Evolutionary conservation across 768 basidiomycete species (phyloP), one percentile per base, ranked within the genome.

Genomic region (Tulasnella sp.): DNA sequence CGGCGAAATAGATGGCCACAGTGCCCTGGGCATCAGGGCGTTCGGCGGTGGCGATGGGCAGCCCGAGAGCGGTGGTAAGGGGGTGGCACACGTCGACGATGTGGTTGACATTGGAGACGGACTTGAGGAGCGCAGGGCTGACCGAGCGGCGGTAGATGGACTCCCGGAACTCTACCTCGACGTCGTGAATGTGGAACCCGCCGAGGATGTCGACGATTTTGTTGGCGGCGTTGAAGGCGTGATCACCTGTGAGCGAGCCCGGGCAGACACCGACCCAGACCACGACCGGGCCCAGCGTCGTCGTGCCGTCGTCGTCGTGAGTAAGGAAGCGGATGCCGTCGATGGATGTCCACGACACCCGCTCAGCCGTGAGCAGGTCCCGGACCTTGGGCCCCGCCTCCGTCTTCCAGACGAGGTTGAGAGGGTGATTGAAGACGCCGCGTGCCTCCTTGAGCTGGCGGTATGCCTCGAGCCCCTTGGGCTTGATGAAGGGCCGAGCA

Each of bases 1-100:
- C 79, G 36, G 67, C 69, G 67, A 82, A 29, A 75, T 77, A 81
- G 73, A 82, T 77, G 5, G 79, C 81, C 8, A 76, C 76, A 9
- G 81, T 82, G 14, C 81, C 81, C 73, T 76, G 73, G 26, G 73
- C 73, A 78, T 74, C 44, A 16, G 34, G 36, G 29, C 79, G 77
- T 32, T 76, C 79, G n/a, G 66, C 26, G 68, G 74, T 66, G 74
- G 75, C 79, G 74, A 82, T 82, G 66, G 77, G 74, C 71, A 80
- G 69, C 41, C 64, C 29, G 32, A 72, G 71, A 6, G 71, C 35
- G 40, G 62, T 40, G 19, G 63, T 22, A 29, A 66, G 64, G 17
- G 22, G 22, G 32, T 67, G 66, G 9, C 4, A 5, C 11, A 72
- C 71, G 64, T 72, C 17, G 16, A 7, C 26, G 71, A 22, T 32